Base-by-base conservation (phyloP, 208 protist species). In the Strigomonas culicis region DNA sequence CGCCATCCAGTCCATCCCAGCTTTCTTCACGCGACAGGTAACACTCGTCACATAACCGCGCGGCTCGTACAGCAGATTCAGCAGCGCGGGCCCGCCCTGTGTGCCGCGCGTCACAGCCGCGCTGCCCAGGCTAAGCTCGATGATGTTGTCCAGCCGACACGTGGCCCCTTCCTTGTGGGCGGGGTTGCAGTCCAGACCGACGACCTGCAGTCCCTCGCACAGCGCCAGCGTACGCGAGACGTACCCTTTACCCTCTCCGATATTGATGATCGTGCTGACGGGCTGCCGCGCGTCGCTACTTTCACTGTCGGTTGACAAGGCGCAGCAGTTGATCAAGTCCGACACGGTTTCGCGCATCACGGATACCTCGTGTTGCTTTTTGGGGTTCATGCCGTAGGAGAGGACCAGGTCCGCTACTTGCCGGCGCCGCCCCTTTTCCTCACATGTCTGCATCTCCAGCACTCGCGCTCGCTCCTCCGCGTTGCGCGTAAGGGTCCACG, bases 171-270 rank as follows among this genome's bases (percentile, higher is more conserved):
- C 88, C 70, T 91, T 85, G 73, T 96, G 91, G 4, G 69, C 47
- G 1, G 91, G 88, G 53, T 96, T 96, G 72, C 91, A 96, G 74
- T 96, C 91, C 24, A 96, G 74, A 24, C 91, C 91, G 25, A 96
- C 47, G 6, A 94, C 83, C 66, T 94, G 86, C 46, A 92, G 36
- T 15, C 79, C 77, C 52, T 88, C 82, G 70, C 82, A 91, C 46
- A 96, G 67, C 3, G 91, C 83, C 4, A 96, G 64, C 0, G 83
- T 78, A 21, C 91, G 80, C 0, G 87, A 94, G 0, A 94, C 81
- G 64, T 96, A 96, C 24, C 91, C 91, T 58, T 96, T 96, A 25
- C 91, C 91, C 61, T 96, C 91, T 6, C 91, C 91, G n/a, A 96
- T 78, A 72, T 96, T 96, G 25, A 96, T 70, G 10, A 90, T 73